phyloP scores from a whole-genome alignment of 176 grass and related monocot genomes.

The Pontederia paniculata region DNA sequence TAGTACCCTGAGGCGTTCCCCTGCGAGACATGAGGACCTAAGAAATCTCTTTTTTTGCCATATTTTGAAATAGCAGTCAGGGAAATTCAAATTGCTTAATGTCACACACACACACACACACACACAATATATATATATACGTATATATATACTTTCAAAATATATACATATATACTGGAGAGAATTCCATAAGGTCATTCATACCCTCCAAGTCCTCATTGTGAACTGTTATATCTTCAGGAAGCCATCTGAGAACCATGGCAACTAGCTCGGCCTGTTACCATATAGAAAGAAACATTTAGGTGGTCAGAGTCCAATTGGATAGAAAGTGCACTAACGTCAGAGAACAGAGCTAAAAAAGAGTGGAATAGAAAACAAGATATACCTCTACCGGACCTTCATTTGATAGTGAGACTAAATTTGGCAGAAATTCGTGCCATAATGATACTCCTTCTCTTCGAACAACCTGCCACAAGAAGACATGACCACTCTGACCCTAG shows the following conservation, averaged over 20 bases:
- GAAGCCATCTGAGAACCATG: constrained; percentile 97
- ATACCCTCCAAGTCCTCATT: constrained; percentile 96
- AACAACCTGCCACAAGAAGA: constrained; percentile 58
- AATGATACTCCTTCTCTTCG: constrained; percentile 83
- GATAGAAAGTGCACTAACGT: not conserved
- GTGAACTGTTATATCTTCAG: constrained; percentile 97
- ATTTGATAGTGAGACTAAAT: constrained; percentile 70
- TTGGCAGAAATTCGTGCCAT: constrained; percentile 71
- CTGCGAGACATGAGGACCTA: constrained; percentile 28
- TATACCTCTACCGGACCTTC: constrained; percentile 64
- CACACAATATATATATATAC: no score
- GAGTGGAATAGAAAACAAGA: not conserved
- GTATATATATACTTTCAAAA: no score
- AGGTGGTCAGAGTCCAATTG: not conserved
- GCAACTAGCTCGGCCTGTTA: constrained; percentile 86
- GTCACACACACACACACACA: no score
- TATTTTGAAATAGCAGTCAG: no score
- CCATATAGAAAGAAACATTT: constrained; percentile 21
- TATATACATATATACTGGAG: no score
- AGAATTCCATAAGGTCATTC: not conserved
- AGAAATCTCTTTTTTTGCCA: no score
- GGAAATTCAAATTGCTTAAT: not conserved
- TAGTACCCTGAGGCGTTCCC: constrained; percentile 67
- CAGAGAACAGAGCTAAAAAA: not conserved
- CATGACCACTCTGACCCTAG: not conserved